These are phyloP conservation scores for Psidium friedrichsthalianum DNA, from an alignment of 345 rosid species.

Conservation along the genomic window DNA sequence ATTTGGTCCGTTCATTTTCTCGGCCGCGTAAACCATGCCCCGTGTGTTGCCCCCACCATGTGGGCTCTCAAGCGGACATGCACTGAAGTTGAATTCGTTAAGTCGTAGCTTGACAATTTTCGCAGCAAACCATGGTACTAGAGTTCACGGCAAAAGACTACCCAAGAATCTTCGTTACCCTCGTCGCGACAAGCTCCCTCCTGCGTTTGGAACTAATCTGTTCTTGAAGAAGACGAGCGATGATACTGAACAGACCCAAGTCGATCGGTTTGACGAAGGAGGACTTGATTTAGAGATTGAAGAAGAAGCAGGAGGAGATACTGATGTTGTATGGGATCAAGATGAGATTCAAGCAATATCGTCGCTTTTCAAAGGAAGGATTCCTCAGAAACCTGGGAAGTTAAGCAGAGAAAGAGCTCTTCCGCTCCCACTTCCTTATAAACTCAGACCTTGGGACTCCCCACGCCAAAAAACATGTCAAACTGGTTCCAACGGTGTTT, in stretches of 20 bases:
- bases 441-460: conserved; percentile 59
- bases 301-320: neutral
- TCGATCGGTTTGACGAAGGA: conserved; percentile 2
- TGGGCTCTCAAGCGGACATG: neutral
- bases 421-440: conserved; percentile 77
- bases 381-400: conserved; percentile 65
- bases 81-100: neutral
- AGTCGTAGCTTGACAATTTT: neutral
- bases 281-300: conserved; percentile 5
- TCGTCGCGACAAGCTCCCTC: conserved; percentile 67
- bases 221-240: conserved; percentile 50
- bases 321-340: conserved; percentile 45
- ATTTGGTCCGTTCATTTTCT: neutral
- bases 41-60: neutral
- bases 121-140: conserved; percentile 13
- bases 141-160: conserved; percentile 22
- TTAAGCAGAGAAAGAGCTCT: conserved; percentile 36
- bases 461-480: conserved; percentile 44
- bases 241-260: conserved; percentile 2
- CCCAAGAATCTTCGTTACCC: conserved; percentile 59
- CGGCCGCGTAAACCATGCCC: neutral
- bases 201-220: conserved; percentile 73
- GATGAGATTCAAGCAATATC: conserved; percentile 68
- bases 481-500: conserved; percentile 4
- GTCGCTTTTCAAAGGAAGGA: conserved; percentile 63